Base-by-base conservation (phyloP, 805 yeast species). In the Torulaspora maleeae region DNA sequence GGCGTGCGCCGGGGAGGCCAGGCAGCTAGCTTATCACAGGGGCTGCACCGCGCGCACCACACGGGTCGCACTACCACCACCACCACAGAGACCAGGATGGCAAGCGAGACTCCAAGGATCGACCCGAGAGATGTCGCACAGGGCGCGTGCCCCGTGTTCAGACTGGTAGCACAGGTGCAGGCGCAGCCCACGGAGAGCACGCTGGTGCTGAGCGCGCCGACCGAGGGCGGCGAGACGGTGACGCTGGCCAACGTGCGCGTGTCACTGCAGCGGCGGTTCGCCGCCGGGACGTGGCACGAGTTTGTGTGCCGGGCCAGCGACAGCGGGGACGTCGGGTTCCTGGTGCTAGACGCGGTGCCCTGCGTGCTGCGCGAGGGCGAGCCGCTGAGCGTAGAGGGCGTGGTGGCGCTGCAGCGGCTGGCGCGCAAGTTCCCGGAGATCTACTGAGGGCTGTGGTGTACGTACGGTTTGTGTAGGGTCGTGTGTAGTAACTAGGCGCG, bases 91-190 rank as follows among this genome's bases (percentile, higher is more conserved):
- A 19, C 24, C 20, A 15, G 37, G 22, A 61, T 60, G 66, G 58
- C 64, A 16, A 61, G 58, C 44, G 64, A 58, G 45, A 64, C 68
- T 3, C 67, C 67, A 30, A 57, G 69, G 47, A 45, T 64, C 27
- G 63, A 60, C 35, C 67, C 68, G 5, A 51, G 53, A 25, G 59
- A 60, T 27, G 49, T 63, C 3, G 48, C 58, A n/a, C 50, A 47
- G 27, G 51, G 48, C 25, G 43, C 47, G 16, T 51, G 54, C 5
- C 58, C 67, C 4, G 63, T 64, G 13, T 63, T 64, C 43, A 54
- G 69, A 32, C 45, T 64, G 19, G 55, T 64, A 17, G 69, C 63
- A 6, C 62, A 60, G 50, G 63, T 64, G 4, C 55, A 55, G 28
- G 44, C 59, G 35, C 66, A 62, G 43, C 65, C 66, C 2, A 56